These are phyloP conservation scores for Aspergillus hortae DNA, from an alignment of 2,329 filamentous ascomycete species.

Conservation along the genomic window DNA sequence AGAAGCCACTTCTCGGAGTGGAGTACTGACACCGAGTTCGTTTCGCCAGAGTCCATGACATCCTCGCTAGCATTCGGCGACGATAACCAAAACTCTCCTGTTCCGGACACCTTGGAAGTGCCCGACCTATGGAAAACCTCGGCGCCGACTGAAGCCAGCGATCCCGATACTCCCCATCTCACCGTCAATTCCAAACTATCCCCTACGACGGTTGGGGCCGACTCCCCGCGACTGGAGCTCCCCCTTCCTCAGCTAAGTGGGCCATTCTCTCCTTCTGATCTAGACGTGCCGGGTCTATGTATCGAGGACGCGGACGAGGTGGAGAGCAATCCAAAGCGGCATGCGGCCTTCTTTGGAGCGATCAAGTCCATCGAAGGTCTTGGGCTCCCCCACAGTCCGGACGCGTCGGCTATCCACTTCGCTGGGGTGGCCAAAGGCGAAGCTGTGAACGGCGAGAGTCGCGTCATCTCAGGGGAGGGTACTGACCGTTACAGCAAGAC, in stretches of 20 bases:
- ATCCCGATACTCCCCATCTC: conserved; percentile 37
- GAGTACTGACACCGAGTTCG: conserved; percentile 36
- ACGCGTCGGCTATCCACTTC: conserved; percentile 21
- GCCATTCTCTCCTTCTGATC: conserved; percentile 23
- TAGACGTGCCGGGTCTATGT: conserved; percentile 29
- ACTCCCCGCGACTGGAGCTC: conserved; percentile 24
- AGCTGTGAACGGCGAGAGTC: neutral
- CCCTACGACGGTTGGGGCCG: conserved; percentile 25
- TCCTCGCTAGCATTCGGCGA: conserved; percentile 33
- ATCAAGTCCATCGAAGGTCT: conserved; percentile 28
- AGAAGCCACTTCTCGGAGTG: conserved; percentile 40
- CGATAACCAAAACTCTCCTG: conserved; percentile 16
- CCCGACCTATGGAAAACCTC: conserved; percentile 21
- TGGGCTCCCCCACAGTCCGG: conserved; percentile 22
- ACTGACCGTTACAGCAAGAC: conserved; percentile 14
- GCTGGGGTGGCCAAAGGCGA: conserved; percentile 11
- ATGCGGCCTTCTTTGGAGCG: conserved; percentile 33
- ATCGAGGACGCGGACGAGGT: conserved; percentile 31
- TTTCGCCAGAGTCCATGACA: conserved; percentile 35
- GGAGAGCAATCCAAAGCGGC: conserved; percentile 35
- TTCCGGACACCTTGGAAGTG: conserved; percentile 16
- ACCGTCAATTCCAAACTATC: conserved; percentile 28
- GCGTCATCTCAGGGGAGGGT: conserved; percentile 2
- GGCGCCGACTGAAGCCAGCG: conserved; percentile 22
- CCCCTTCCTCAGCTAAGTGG: conserved; percentile 23